These are phyloP conservation scores for Phialophora chinensis DNA, from an alignment of 2,329 filamentous ascomycete species.

Conservation along the genomic window DNA sequence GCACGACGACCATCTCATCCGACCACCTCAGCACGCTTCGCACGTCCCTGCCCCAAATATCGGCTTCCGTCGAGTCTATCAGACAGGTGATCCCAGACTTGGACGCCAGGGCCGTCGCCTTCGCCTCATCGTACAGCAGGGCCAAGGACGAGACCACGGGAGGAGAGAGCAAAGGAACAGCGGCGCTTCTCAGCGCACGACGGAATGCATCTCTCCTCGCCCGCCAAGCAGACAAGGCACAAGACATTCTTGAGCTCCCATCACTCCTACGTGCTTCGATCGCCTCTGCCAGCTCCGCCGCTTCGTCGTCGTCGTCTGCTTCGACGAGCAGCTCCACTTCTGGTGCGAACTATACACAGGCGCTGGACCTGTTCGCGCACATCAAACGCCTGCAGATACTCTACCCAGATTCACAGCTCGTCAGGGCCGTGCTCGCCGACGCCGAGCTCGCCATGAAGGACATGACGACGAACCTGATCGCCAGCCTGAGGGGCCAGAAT, in stretches of 20 bases:
- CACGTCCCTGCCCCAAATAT: conserved; percentile 73
- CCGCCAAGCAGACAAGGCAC: conserved; percentile 84
- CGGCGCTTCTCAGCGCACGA: conserved; percentile 70
- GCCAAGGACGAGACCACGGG: conserved; percentile 50
- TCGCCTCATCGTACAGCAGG: conserved; percentile 83
- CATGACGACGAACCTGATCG: conserved; percentile 83
- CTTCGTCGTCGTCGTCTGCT: background rate
- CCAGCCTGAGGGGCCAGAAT: conserved; percentile 69
- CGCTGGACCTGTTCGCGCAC: conserved; percentile 90
- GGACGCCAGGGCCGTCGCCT: conserved; percentile 77
- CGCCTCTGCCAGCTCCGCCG: conserved; percentile 46
- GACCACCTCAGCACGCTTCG: conserved; percentile 75
- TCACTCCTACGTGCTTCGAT: conserved; percentile 78
- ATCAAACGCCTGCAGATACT: conserved; percentile 83
- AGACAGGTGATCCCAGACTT: conserved; percentile 76
- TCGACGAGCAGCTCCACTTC: conserved; percentile 47
- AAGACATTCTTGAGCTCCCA: conserved; percentile 89
- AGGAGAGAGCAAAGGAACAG: conserved; percentile 58
- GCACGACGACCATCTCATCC: conserved; percentile 79
- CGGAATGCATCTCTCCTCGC: conserved; percentile 81
- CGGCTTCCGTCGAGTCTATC: conserved; percentile 69
- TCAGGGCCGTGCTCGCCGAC: conserved; percentile 74
- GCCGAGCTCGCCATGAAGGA: conserved; percentile 86
- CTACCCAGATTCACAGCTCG: conserved; percentile 78
- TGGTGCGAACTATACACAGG: conserved; percentile 78